Percentiles rank a stretch among this genome's conserved stretches.
Conservation (phyloP, 495 filamentous ascomycete species). For the Annulohypoxylon nitens region DNA sequence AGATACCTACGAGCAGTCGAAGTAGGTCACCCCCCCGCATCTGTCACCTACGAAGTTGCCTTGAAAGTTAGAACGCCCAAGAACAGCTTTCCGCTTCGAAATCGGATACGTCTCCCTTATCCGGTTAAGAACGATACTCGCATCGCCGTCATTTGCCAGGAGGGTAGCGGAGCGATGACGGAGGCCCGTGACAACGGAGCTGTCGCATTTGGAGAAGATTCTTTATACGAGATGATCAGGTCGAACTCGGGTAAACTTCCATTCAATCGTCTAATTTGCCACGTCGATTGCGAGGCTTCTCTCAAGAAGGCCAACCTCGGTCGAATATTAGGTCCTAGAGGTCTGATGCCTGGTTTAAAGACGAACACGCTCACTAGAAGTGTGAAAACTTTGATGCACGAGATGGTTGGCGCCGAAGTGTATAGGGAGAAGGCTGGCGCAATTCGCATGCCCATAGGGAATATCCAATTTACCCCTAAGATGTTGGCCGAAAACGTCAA, state of each 20-base stretch:
- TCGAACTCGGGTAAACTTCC: conserved; percentile 70
- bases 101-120: conserved; percentile 88
- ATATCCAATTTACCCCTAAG: conserved; percentile 89
- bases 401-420: conserved; percentile 83
- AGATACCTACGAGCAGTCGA: conserved; percentile 93
- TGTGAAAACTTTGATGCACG: conserved; percentile 74
- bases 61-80: conserved; percentile 81
- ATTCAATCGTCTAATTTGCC: conserved; percentile 91
- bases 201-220: conserved; percentile 83
- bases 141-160: conserved; percentile 88
- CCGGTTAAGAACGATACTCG: conserved; percentile 86
- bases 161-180: conserved; percentile 74
- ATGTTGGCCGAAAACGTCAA: conserved; percentile 88
- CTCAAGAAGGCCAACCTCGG: conserved; percentile 84
- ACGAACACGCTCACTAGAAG: conserved; percentile 87
- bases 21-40: conserved; percentile 80
- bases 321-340: conserved; percentile 85
- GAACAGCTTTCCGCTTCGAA: conserved; percentile 87
- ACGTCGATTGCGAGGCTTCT: conserved; percentile 76
- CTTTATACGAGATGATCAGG: conserved; percentile 81
- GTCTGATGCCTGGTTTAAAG: conserved; percentile 92
- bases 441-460: conserved; percentile 87
- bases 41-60: conserved; percentile 87
- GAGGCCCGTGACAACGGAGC: conserved; percentile 83
- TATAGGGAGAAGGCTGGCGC: conserved; percentile 90